These are phyloP conservation scores for Thalassiosira exigua DNA, from an alignment of 352 stramenopile species.

Conservation along the genomic window DNA sequence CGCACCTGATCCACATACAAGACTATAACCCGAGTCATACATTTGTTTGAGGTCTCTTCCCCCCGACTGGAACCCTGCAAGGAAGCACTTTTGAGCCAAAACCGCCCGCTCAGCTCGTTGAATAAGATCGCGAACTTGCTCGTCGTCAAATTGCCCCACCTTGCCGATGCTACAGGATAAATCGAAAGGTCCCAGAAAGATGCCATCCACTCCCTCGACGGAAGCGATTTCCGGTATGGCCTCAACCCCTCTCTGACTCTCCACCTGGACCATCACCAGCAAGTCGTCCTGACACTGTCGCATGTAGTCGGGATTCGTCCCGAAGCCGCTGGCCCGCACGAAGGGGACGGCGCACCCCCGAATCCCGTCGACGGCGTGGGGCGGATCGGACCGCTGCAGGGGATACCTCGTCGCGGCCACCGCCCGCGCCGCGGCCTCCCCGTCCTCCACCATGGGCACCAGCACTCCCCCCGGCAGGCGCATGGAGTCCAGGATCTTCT, in stretches of 20 bases:
- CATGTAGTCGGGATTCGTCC: constrained; percentile 29
- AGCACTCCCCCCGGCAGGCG: constrained; percentile 42
- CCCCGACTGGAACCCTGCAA: constrained; percentile 34
- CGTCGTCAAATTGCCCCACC: constrained; percentile 44
- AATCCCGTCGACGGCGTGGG: constrained; percentile 12
- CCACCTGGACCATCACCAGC: constrained; percentile 49
- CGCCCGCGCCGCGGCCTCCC: constrained; percentile 12
- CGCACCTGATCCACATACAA: constrained; percentile 48
- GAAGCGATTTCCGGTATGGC: constrained; percentile 40
- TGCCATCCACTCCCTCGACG: constrained; percentile 40
- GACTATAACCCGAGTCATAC: constrained; percentile 40
- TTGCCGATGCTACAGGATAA: constrained; percentile 45
- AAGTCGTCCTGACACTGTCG: constrained; percentile 32
- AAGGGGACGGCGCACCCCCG: constrained; percentile 48
- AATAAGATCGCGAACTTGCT: constrained; percentile 33
- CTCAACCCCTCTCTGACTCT: constrained; percentile 23
- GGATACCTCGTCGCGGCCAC: constrained; percentile 44
- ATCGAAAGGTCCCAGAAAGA: constrained; percentile 54
- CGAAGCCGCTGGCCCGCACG: constrained; percentile 34
- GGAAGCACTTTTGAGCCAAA: constrained; percentile 10
- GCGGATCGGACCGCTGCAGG: neutral
- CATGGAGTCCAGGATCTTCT: constrained; percentile 48
- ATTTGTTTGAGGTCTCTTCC: constrained; percentile 22
- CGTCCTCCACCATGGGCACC: constrained; percentile 52
- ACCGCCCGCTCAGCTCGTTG: constrained; percentile 29